Conservation (phyloP, 306 rosid species). For the Vachellia collinsii region DNA sequence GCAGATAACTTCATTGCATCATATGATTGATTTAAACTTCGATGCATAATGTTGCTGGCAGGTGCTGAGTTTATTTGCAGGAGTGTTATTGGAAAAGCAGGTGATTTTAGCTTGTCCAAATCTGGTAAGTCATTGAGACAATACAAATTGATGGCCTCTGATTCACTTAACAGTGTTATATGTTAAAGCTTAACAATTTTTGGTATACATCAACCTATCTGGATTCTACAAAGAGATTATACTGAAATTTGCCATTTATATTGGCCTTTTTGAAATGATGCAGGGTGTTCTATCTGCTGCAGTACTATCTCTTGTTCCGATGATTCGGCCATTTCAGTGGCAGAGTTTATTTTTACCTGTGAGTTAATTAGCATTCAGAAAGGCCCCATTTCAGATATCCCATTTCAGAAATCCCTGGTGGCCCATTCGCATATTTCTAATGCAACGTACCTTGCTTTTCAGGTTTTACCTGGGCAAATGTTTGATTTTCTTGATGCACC, state of each 20-base stretch:
- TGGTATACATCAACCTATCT: conserved; percentile 21
- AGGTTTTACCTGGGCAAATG: conserved; percentile 87
- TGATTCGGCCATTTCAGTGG: conserved; percentile 98
- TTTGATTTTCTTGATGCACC: conserved; percentile 97
- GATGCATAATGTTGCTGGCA: conserved; percentile 51
- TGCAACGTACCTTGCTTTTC: conserved; percentile 41
- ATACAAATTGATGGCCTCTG: conserved; percentile 10
- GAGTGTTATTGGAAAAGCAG: conserved; percentile 88
- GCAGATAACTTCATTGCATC: conserved; percentile 23
- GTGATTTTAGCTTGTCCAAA: conserved; percentile 78
- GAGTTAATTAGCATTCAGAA: conserved; percentile 48
- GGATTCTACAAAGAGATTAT: conserved; percentile 16
- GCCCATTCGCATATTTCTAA: conserved; percentile 23
- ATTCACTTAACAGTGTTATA: conserved; percentile 34
- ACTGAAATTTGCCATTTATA: conserved; percentile 16
- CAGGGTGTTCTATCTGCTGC: conserved; percentile 91
- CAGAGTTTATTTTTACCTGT: conserved; percentile 97
- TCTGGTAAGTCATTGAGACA: conserved; percentile 58
- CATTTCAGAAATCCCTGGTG: conserved; percentile 29
- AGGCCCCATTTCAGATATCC: conserved; percentile 32
- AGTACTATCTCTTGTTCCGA: conserved; percentile 79
- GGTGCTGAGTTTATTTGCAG: conserved; percentile 75
- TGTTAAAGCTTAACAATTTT: conserved; percentile 7
- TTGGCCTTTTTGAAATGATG: conserved; percentile 45
- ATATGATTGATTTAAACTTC: conserved; percentile 15